Evolutionary conservation across 208 protist species (phyloP).

Genomic region (Wallacemonas sp.): DNA sequence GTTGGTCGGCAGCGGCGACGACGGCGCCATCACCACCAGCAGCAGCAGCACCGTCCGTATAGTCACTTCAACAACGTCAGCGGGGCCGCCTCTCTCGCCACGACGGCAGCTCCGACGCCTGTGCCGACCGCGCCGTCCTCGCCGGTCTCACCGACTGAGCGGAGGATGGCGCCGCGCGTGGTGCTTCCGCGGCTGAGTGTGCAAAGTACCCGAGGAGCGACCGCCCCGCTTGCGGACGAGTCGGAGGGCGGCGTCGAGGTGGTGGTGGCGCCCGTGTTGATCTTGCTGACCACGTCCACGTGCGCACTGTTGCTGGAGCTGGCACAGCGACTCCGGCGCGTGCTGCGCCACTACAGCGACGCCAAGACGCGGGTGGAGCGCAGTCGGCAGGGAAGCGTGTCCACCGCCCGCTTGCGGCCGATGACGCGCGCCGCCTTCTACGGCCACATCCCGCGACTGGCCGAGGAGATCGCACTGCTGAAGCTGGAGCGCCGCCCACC

Average conservation of each 20-base stretch:
- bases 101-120: background rate
- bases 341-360: slow-evolving; percentile 13
- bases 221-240: no score
- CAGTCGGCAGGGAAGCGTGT: no score
- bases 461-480: background rate
- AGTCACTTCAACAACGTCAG: background rate
- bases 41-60: background rate
- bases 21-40: background rate
- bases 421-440: slow-evolving; percentile 8
- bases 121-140: background rate
- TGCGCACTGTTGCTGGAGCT: slow-evolving; percentile 10
- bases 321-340: background rate
- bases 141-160: background rate
- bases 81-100: background rate
- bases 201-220: background rate
- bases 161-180: slow-evolving; percentile 7
- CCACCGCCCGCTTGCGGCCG: background rate
- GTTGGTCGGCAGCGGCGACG: slow-evolving; percentile 7
- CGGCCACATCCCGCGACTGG: slow-evolving; percentile 10
- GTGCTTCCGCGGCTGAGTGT: slow-evolving; percentile 7
- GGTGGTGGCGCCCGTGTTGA: background rate
- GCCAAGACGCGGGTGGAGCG: no score
- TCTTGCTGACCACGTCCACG: slow-evolving; percentile 12
- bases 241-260: background rate
- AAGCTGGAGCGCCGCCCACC: background rate